phyloP scores from a whole-genome alignment of 371 early-diverging fungal genomes.

The Entomophthora muscae region DNA sequence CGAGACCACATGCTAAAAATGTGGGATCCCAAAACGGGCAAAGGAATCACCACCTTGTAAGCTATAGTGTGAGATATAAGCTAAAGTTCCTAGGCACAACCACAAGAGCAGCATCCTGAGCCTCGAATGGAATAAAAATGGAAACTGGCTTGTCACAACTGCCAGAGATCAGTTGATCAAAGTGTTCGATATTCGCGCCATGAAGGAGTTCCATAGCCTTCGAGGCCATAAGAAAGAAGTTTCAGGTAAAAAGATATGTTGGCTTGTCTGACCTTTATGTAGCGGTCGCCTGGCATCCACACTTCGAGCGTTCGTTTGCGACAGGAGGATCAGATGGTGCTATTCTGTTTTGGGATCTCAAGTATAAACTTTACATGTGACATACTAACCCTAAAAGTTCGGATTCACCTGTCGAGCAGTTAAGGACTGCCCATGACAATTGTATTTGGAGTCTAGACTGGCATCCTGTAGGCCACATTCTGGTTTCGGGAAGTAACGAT shows the following conservation, averaged over 20 bases:
- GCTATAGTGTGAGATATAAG: too few species aligned
- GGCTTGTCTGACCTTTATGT: neutral
- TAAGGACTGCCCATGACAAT: conserved; percentile 86
- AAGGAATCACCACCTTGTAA: conserved; percentile 78
- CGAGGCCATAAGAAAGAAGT: conserved; percentile 91
- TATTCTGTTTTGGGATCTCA: conserved; percentile 85
- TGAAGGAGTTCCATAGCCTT: conserved; percentile 88
- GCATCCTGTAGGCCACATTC: conserved; percentile 98
- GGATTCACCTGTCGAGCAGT: conserved; percentile 40
- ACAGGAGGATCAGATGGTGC: conserved; percentile 93
- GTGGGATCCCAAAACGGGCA: conserved; percentile 97
- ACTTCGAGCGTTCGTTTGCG: conserved; percentile 79
- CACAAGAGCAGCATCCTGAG: conserved; percentile 95
- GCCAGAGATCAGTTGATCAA: conserved; percentile 93
- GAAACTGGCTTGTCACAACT: conserved; percentile 90
- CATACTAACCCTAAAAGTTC: conserved; percentile 17
- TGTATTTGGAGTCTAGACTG: conserved; percentile 98
- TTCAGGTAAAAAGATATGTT: conserved; percentile 42
- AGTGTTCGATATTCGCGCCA: conserved; percentile 89
- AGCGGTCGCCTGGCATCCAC: conserved; percentile 94
- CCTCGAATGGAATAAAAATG: conserved; percentile 92
- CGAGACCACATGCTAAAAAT: conserved; percentile 97
- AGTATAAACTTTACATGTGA: conserved; percentile 18
- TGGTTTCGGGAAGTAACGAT: conserved; percentile 96
- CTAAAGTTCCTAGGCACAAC: conserved; percentile 57